phyloP scores from a whole-genome alignment of 2,329 filamentous ascomycete species.

The Alternaria sp. region DNA sequence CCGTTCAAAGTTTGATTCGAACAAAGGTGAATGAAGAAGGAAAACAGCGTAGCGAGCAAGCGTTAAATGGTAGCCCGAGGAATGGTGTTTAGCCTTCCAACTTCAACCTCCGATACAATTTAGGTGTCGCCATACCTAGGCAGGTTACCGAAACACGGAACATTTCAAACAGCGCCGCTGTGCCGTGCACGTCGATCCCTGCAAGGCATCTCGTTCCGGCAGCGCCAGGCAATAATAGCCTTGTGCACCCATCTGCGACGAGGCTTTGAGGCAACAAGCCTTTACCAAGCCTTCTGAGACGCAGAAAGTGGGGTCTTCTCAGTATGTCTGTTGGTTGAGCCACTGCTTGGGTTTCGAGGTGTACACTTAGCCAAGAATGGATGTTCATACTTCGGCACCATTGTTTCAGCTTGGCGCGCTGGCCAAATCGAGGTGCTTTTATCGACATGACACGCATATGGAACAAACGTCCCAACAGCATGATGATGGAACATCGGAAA shows the following conservation, averaged over 20 bases:
- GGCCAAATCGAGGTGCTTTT: slow-evolving; percentile 29
- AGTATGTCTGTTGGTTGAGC: slow-evolving; percentile 35
- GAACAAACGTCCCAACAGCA: slow-evolving; percentile 23
- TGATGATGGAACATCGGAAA: slow-evolving; percentile 13
- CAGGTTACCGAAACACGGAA: slow-evolving; percentile 21
- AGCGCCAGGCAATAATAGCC: slow-evolving; percentile 37
- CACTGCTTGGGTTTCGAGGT: slow-evolving; percentile 35
- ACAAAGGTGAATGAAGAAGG: slow-evolving; percentile 4
- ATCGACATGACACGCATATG: slow-evolving; percentile 40
- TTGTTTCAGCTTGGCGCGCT: slow-evolving; percentile 50
- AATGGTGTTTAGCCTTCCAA: not conserved
- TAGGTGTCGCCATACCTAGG: slow-evolving; percentile 1
- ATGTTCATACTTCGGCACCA: slow-evolving; percentile 42
- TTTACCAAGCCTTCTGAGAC: slow-evolving; percentile 41
- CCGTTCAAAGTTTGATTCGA: slow-evolving; percentile 24
- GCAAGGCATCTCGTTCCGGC: slow-evolving; percentile 14
- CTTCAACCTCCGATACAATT: slow-evolving; percentile 1
- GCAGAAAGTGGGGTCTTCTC: slow-evolving; percentile 22
- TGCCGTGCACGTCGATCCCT: not conserved
- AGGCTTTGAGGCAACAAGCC: slow-evolving; percentile 35
- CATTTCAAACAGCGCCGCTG: slow-evolving; percentile 12
- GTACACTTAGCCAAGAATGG: slow-evolving; percentile 40
- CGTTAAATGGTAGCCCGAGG: not conserved
- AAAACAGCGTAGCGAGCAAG: slow-evolving; percentile 10
- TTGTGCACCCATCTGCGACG: slow-evolving; percentile 20